Percentiles rank a stretch among this genome's conserved stretches.
Evolutionary conservation across 352 stramenopile species (phyloP).

Genomic region (Globisporangium uncinulatum): DNA sequence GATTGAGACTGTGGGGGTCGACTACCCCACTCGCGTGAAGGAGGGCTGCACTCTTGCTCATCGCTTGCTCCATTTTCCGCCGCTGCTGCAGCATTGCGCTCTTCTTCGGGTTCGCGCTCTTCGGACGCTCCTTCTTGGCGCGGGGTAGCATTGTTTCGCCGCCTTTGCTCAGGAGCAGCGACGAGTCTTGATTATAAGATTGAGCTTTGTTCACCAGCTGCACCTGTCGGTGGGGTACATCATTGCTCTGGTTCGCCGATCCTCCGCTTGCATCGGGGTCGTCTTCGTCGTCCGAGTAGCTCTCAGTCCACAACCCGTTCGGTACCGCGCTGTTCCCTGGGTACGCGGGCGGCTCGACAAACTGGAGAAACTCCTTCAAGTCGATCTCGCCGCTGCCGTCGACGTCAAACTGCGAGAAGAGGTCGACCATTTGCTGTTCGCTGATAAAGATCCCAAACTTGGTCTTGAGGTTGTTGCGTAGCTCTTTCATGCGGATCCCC

Average conservation of each 20-base stretch:
- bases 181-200: background rate
- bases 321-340: constrained; percentile 47
- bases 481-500: constrained; percentile 58
- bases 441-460: constrained; percentile 77
- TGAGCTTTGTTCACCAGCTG: background rate
- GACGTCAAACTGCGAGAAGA: constrained; percentile 58
- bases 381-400: constrained; percentile 71
- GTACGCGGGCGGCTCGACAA: constrained; percentile 60
- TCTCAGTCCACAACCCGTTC: constrained; percentile 48
- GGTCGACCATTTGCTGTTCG: constrained; percentile 60
- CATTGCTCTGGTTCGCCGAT: background rate
- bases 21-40: constrained; percentile 3
- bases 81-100: constrained; percentile 54
- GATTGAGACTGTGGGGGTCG: background rate
- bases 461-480: constrained; percentile 73
- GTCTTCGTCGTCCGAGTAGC: constrained; percentile 21
- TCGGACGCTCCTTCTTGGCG: constrained; percentile 45
- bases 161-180: background rate
- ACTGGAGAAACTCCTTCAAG: constrained; percentile 70
- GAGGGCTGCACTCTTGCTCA: constrained; percentile 11
- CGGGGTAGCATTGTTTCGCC: constrained; percentile 2
- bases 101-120: constrained; percentile 64
- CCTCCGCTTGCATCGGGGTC: constrained; percentile 1
- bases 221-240: background rate
- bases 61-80: constrained; percentile 37